Evolutionary conservation across 371 early-diverging fungal species (phyloP).

Genomic region (Mucor lusitanicus): DNA sequence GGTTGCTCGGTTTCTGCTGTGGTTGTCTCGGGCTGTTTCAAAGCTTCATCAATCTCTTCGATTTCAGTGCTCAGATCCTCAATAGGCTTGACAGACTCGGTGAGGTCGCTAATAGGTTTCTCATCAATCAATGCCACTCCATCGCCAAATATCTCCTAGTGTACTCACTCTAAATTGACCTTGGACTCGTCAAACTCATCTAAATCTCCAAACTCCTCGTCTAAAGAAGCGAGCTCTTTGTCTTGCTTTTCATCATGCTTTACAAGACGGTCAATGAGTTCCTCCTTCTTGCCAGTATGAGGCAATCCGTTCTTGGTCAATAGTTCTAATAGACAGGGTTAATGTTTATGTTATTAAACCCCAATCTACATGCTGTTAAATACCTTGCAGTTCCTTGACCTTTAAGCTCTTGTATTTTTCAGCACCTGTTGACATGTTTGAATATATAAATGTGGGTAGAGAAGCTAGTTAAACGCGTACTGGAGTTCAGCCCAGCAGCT

Average conservation of each 20-base stretch:
- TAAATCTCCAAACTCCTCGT: conserved; percentile 44
- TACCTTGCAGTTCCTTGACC: conserved; percentile 66
- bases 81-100: conserved; percentile 5
- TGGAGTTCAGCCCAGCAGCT: background rate
- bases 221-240: conserved; percentile 49
- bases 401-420: conserved; percentile 59
- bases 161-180: conserved; percentile 22
- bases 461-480: conserved; percentile 6
- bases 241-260: conserved; percentile 58
- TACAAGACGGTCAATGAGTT: conserved; percentile 63
- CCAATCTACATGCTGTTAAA: background rate
- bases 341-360: background rate
- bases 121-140: background rate
- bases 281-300: conserved; percentile 68
- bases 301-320: conserved; percentile 60
- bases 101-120: background rate
- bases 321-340: conserved; percentile 34
- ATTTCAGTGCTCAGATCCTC: conserved; percentile 5
- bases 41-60: conserved; percentile 7
- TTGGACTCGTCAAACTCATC: conserved; percentile 50
- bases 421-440: conserved; percentile 5
- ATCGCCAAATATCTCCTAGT: background rate
- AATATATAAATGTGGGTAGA: background rate
- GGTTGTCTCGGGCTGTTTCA: background rate
- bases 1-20: background rate